Evolutionary conservation across 192 early-diverging fungal species (phyloP), one percentile per base, ranked within the genome.

Genomic region (Umbelopsis sp.): DNA sequence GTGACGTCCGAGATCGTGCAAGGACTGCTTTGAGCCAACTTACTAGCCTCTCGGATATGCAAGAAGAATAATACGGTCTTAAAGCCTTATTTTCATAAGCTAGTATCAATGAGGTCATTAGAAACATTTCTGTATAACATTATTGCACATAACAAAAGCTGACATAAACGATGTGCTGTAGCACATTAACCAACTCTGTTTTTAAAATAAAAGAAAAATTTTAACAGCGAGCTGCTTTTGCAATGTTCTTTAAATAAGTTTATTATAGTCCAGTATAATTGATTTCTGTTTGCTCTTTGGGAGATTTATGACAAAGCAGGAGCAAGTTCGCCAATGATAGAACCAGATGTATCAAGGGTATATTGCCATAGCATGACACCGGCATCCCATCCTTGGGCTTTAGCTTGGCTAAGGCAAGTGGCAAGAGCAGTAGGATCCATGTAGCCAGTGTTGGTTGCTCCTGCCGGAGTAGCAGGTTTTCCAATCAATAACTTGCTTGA

Each of bases 1-100:
- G 79, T 47, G 91, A 94, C 74, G 93, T 94, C 6, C 85, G 88
- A 14, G 89, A 94, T 66, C 82, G 89, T 26, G 91, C 87, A 21
- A 88, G 86, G 73, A 88, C 89, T 4, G 91, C 90, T 17, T 50
- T 92, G 26, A 69, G 72, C 22, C 85, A 93, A 68, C 82, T 95
- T 24, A 68, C 26, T n/a, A 62, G 56, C 26, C 29, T 62, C 17
- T 62, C 56, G 5, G 56, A 62, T 34, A 62, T 62, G 56, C 56
- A 62, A 62, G 56, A 62, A 62, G 56, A 32, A 26, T 62, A 62
- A 31, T 49, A 6, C 0, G 47, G 14, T 16, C 5, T 4, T 5
- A 49, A 7, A 16, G n/a, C 47, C 5, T 2, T 49, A 49, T 16
- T n/a, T 49, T 5, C 20, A 17, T 16, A 2, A 21, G 47, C 16